These are phyloP conservation scores for Acacia melanoxylon DNA, from an alignment of 306 rosid species.

Conservation along the genomic window DNA sequence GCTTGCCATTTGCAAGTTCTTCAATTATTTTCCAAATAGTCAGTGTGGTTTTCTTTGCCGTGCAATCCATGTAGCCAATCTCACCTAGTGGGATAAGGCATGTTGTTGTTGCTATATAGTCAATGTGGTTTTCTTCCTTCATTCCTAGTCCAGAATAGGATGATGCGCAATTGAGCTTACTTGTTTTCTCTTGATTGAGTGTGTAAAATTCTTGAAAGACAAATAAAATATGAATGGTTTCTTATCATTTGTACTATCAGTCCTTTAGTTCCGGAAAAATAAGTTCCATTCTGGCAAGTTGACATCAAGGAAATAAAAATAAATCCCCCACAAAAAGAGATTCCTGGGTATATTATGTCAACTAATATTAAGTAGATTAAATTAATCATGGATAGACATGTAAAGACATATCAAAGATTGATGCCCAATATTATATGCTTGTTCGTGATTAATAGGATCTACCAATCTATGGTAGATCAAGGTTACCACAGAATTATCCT, in stretches of 20 bases:
- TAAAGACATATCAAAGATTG: neutral
- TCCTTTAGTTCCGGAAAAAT: conserved; percentile 5
- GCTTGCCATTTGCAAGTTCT: conserved; percentile 24
- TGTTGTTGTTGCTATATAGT: neutral
- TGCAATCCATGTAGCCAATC: neutral
- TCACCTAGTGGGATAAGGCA: neutral
- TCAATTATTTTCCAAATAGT: conserved; percentile 20
- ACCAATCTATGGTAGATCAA: neutral
- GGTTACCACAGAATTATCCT: no score
- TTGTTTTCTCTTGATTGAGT: conserved; percentile 33
- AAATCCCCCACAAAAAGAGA: neutral
- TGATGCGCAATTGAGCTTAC: conserved; percentile 27
- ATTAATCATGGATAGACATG: neutral
- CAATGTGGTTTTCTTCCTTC: conserved; percentile 14
- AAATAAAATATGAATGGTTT: conserved; percentile 29
- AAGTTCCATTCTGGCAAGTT: neutral
- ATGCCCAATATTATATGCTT: no score
- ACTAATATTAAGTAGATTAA: neutral
- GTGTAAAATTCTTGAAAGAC: conserved; percentile 25
- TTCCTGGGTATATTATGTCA: neutral
- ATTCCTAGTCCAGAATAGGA: conserved; percentile 38
- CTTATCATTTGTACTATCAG: conserved; percentile 11
- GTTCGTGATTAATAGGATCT: neutral
- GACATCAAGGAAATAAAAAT: neutral
- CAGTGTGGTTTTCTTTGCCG: neutral